Evolutionary conservation across 331 rosid species (phyloP).

Genomic region (Phaseolus coccineus): DNA sequence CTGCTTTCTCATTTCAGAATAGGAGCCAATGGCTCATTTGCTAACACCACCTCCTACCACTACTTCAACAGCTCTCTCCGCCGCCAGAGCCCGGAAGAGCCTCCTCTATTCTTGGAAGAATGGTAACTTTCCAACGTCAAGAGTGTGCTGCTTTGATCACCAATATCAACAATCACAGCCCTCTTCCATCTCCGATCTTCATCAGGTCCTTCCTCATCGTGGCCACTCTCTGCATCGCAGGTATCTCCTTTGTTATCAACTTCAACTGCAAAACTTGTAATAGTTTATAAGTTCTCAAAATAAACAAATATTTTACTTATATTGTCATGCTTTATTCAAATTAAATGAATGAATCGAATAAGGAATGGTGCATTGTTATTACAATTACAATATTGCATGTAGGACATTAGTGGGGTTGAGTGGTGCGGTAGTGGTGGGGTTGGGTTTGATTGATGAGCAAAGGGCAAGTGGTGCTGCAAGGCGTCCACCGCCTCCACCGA

Average conservation of each 20-base stretch:
- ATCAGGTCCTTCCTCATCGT: slow-evolving; percentile 12
- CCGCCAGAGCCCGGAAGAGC: slow-evolving; percentile 39
- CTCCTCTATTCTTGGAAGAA: slow-evolving; percentile 23
- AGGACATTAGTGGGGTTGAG: slow-evolving; percentile 66
- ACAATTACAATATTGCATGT: slow-evolving; percentile 36
- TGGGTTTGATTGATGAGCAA: slow-evolving; percentile 47
- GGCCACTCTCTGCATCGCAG: slow-evolving; percentile 46
- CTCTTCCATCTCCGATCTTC: slow-evolving; percentile 17
- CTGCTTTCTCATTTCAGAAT: slow-evolving; percentile 11
- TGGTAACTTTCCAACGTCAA: slow-evolving; percentile 24
- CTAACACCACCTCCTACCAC: slow-evolving; percentile 56
- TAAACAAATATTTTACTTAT: background rate
- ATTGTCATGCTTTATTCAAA: background rate
- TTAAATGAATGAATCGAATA: background rate
- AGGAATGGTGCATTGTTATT: slow-evolving; percentile 25
- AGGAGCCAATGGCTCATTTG: slow-evolving; percentile 62
- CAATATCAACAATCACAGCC: slow-evolving; percentile 34
- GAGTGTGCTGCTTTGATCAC: slow-evolving; percentile 43
- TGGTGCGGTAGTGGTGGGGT: slow-evolving; percentile 49
- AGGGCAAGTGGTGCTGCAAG: slow-evolving; percentile 75
- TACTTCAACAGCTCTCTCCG: slow-evolving; percentile 48
- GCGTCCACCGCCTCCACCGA: slow-evolving; percentile 72
- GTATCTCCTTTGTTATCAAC: slow-evolving; percentile 25
- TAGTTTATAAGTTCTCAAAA: background rate
- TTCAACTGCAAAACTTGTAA: background rate